Base-by-base conservation (phyloP, 73 alveolate species). In the Symbiodinium natans region DNA sequence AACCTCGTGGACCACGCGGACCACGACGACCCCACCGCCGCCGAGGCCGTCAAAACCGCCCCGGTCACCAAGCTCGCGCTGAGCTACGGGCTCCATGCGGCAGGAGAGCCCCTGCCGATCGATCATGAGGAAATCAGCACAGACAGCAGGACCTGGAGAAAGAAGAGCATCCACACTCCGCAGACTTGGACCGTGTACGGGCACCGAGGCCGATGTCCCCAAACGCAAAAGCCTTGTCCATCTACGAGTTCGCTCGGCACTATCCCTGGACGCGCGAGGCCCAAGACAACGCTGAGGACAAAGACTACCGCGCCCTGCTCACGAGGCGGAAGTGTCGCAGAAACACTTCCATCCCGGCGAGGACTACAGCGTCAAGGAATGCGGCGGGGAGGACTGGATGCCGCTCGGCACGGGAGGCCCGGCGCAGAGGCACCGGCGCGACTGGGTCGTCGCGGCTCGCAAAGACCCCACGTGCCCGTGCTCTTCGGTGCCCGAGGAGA, bases 61-160 rank as follows among this genome's bases (percentile, higher is more conserved):
- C 86, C 10, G 73, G 73, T 39, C 46, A 25, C 86, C 8, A 43
- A 56, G 39, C 56, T 63, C n/a, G 42, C 86, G 36, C 33, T 88
- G 95, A 34, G 46, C 31, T 63, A 27, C 39, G 83, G 68, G 40
- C 40, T 88, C 39, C 29, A 13, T 3, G 38, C 43, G 19, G 85
- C 68, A 2, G 41, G 25, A 3, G 95, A 88, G 15, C 74, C 84
- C 7, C n/a, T 73, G 86, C 95, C 95, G n/a, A n/a, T n/a, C n/a
- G n/a, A n/a, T n/a, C n/a, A n/a, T n/a, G n/a, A n/a, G n/a, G n/a
- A n/a, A n/a, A n/a, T n/a, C n/a, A n/a, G n/a, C n/a, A n/a, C n/a
- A n/a, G n/a, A n/a, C n/a, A n/a, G n/a, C 86, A 29, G 46, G 9
- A 29, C 10, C 1, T 25, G 0, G 95, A 88, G 23, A 23, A 23